Percentiles rank a stretch among this genome's conserved stretches.
phyloP scores from a whole-genome alignment of 306 rosid genomes.

The Ziziphus jujuba region DNA sequence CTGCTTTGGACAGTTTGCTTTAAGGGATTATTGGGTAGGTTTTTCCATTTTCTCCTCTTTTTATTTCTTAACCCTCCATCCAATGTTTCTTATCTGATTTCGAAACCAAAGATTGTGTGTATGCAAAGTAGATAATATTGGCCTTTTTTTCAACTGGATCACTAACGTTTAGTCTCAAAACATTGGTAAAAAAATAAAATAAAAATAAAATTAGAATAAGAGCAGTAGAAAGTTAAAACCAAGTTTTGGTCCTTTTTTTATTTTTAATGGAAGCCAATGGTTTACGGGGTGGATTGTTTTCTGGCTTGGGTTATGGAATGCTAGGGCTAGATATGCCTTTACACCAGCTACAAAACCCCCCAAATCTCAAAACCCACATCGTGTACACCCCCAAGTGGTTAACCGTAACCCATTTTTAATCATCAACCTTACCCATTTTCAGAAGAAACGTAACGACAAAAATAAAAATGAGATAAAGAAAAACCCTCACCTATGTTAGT shows the following conservation, averaged over 20 bases:
- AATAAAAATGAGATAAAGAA: too few species aligned
- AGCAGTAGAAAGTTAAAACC: not conserved
- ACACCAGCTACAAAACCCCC: conserved; percentile 46
- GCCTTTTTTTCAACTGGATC: not conserved
- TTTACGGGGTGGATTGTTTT: conserved; percentile 55
- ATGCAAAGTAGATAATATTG: not conserved
- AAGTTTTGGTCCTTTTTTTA: not conserved
- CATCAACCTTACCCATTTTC: too few species aligned
- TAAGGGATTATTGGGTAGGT: conserved; percentile 27
- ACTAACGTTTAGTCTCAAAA: not conserved
- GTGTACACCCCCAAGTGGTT: conserved; percentile 48
- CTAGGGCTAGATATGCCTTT: conserved; percentile 61
- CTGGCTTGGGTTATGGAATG: conserved; percentile 55
- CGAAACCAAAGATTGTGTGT: not conserved
- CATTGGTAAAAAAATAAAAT: not conserved
- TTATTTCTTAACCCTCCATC: not conserved
- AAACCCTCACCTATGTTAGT: too few species aligned
- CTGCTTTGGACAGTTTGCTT: conserved; percentile 16
- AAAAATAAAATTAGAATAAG: not conserved
- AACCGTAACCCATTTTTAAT: too few species aligned
- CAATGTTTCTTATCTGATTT: conserved; percentile 9
- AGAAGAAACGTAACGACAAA: too few species aligned
- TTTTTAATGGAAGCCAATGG: conserved; percentile 67
- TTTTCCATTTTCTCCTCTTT: not conserved
- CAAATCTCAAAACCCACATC: conserved; percentile 49